These are phyloP conservation scores for Pestalotiopsis sp. DNA, from an alignment of 2,329 filamentous ascomycete genomes.

Conservation along the genomic window DNA sequence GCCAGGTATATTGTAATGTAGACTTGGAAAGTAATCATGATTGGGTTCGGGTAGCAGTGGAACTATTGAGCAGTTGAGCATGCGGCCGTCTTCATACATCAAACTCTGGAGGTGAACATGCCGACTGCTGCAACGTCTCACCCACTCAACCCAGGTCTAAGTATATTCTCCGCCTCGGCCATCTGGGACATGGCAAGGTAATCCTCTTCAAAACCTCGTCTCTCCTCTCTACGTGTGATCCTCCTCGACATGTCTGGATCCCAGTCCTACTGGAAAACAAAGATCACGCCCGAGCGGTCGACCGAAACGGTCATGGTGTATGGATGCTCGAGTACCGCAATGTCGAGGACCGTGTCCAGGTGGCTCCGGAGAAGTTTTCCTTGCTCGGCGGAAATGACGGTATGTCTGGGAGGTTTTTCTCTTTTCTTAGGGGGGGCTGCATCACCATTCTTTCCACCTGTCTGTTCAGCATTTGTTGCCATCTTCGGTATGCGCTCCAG, in stretches of 20 bases:
- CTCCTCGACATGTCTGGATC: background rate
- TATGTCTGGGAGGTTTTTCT: slow-evolving; percentile 67
- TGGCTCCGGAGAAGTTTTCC: slow-evolving; percentile 85
- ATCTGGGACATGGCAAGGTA: background rate
- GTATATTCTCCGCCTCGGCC: background rate
- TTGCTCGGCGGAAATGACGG: slow-evolving; percentile 86
- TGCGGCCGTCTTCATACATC: no score
- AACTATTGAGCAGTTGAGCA: no score
- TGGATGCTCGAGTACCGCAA: slow-evolving; percentile 84
- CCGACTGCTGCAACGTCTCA: background rate
- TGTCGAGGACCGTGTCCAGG: slow-evolving; percentile 84
- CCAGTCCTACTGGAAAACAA: slow-evolving; percentile 62
- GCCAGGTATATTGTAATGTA: no score
- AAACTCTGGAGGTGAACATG: no score
- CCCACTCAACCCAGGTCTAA: background rate
- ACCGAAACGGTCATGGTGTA: slow-evolving; percentile 93
- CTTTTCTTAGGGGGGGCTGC: slow-evolving; percentile 26
- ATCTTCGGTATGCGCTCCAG: slow-evolving; percentile 60
- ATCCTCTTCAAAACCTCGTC: background rate
- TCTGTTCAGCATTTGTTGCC: slow-evolving; percentile 32
- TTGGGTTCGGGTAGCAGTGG: no score
- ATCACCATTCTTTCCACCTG: slow-evolving; percentile 26
- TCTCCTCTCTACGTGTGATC: background rate
- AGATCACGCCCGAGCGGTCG: slow-evolving; percentile 86
- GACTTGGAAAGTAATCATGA: no score